Base-by-base conservation (phyloP, 768 basidiomycete genomes). In the Mycena capillaripes region DNA sequence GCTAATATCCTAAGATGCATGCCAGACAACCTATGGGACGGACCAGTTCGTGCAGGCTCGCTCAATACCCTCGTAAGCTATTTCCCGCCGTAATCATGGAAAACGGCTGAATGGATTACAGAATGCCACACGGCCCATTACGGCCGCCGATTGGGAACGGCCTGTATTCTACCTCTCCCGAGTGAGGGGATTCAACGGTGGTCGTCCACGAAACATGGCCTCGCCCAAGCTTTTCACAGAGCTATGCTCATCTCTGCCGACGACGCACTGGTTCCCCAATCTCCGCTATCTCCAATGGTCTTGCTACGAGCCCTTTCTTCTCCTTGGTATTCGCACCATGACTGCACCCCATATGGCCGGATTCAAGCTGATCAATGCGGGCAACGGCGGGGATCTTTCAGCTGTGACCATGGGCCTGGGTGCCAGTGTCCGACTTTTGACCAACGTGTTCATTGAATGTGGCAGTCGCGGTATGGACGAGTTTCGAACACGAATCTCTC, bases 61-160 rank as follows among this genome's bases (percentile, higher is more conserved):
- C n/a, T n/a, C n/a, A n/a, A n/a, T n/a, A n/a, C n/a, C n/a, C n/a
- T n/a, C n/a, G n/a, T n/a, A n/a, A n/a, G n/a, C n/a, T n/a, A n/a
- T n/a, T n/a, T n/a, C n/a, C n/a, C n/a, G n/a, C n/a, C n/a, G n/a
- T n/a, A n/a, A n/a, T n/a, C n/a, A n/a, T n/a, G n/a, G n/a, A n/a
- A n/a, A n/a, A n/a, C n/a, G n/a, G n/a, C n/a, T n/a, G n/a, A n/a
- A 86, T 38, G 36, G 36, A 7, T 7, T 7, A 6, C 50, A 52
- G 60, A 19, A 34, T 14, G 30, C 32, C 21, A 9, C 9, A 16
- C 60, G 60, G 8, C 60, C 60, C 2, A 62, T 62, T 17, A n/a
- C 21, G 21, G 21, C 60, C 21, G 11, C 30, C 16, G 60, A 62
- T 30, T 62, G 60, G 44, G 60, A 62, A 34, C 60, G 60, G 11